These are phyloP conservation scores for Trichothecium sympodiale DNA, from an alignment of 2,329 filamentous ascomycete species.

Conservation along the genomic window DNA sequence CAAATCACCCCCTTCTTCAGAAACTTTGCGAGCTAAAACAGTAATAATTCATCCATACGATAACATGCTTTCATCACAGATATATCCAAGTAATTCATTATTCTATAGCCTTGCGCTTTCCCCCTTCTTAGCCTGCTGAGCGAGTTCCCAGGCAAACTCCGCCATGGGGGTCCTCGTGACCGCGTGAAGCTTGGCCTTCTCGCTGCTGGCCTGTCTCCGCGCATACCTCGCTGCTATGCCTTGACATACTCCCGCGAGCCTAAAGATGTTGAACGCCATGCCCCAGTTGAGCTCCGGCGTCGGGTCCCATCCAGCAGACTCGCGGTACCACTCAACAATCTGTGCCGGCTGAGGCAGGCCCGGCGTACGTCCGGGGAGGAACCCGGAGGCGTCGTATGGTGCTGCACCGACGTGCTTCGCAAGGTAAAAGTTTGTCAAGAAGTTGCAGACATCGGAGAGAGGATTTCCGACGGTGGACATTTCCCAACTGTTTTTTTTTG, in stretches of 20 bases:
- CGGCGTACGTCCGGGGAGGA: constrained; percentile 50
- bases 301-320: constrained; percentile 59
- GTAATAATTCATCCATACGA: no score
- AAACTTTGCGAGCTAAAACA: no score
- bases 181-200: constrained; percentile 63
- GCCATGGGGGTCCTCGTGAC: constrained; percentile 60
- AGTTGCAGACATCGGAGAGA: constrained; percentile 78
- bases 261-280: constrained; percentile 50
- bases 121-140: constrained; percentile 31
- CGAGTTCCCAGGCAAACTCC: constrained; percentile 66
- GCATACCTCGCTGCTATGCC: constrained; percentile 88
- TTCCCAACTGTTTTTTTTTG: constrained; percentile 64
- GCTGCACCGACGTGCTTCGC: constrained; percentile 14
- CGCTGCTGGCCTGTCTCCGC: constrained; percentile 78
- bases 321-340: constrained; percentile 29
- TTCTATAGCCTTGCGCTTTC: constrained; percentile 15
- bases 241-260: constrained; percentile 57
- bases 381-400: constrained; percentile 30
- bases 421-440: constrained; percentile 36
- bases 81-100: neutral
- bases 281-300: constrained; percentile 46
- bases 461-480: constrained; percentile 98
- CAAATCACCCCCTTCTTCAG: no score
- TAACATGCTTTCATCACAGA: neutral
- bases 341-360: constrained; percentile 43